Evolutionary conservation across 2,329 filamentous ascomycete genomes (phyloP).

Genomic region (Aureobasidium subglaciale): DNA sequence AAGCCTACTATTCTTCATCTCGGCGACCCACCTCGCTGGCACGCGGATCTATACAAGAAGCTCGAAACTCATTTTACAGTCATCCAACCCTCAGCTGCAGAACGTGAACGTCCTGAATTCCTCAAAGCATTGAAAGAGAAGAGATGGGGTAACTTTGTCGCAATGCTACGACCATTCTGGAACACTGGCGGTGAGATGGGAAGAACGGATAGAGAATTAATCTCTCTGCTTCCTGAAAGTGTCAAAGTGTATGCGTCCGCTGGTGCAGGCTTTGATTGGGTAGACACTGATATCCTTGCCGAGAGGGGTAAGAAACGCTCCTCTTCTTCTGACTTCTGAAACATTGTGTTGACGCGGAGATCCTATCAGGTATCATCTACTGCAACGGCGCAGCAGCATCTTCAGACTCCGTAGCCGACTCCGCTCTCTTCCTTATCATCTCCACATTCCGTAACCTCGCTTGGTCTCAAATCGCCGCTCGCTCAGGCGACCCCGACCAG

Average conservation of each 20-base stretch:
- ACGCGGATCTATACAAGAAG: constrained; percentile 35
- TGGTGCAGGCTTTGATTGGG: constrained; percentile 59
- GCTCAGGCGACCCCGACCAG: constrained; percentile 34
- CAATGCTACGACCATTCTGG: constrained; percentile 54
- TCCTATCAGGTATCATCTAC: constrained; percentile 57
- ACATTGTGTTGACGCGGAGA: not conserved
- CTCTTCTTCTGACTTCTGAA: too few relatives aligned
- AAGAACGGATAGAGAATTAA: constrained; percentile 53
- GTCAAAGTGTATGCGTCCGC: constrained; percentile 53
- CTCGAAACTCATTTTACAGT: constrained; percentile 33
- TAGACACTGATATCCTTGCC: constrained; percentile 53
- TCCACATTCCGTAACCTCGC: constrained; percentile 61
- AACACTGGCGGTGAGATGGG: constrained; percentile 60
- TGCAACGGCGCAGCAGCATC: constrained; percentile 66
- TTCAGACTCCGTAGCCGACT: constrained; percentile 66
- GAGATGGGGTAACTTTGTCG: constrained; percentile 38
- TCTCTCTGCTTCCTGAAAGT: constrained; percentile 46
- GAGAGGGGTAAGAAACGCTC: constrained; percentile 30
- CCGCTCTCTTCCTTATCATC: constrained; percentile 62
- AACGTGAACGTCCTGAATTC: constrained; percentile 30
- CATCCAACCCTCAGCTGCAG: constrained; percentile 33
- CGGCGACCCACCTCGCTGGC: constrained; percentile 40
- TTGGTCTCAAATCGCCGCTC: constrained; percentile 55
- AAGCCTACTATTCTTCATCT: constrained; percentile 38
- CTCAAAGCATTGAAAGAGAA: constrained; percentile 32